A percentile compares a stretch with the other conserved stretches of the same genome.
These are phyloP conservation scores for Penicillium sp. DNA, from an alignment of 2,329 filamentous ascomycete genomes.

Conservation along the genomic window DNA sequence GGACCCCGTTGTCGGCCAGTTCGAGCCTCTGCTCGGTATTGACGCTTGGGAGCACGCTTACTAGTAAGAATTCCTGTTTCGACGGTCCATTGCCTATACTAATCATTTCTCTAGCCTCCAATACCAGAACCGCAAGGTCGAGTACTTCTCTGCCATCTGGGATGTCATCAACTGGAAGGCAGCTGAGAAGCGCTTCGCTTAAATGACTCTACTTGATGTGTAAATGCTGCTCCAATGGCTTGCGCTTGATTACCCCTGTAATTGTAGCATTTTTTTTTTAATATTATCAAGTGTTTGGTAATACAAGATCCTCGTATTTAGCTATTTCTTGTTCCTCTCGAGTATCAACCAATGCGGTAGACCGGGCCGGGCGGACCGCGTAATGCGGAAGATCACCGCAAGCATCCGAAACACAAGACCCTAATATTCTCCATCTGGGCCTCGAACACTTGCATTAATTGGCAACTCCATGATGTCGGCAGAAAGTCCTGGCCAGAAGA, in stretches of 20 bases:
- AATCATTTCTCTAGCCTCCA: conserved; percentile 58
- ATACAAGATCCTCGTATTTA: background rate
- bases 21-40: conserved; percentile 78
- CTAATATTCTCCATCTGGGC: conserved; percentile 1
- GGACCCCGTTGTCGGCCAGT: conserved; percentile 81
- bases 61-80: conserved; percentile 54
- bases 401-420: conserved; percentile 5
- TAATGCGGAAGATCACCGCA: conserved; percentile 3
- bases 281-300: conserved; percentile 2
- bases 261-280: conserved; percentile 19
- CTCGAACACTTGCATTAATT: background rate
- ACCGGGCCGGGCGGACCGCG: conserved; percentile 13
- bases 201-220: conserved; percentile 24
- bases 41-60: conserved; percentile 97
- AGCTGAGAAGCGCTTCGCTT: conserved; percentile 71
- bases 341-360: background rate
- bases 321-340: background rate
- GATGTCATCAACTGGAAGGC: conserved; percentile 95
- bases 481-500: conserved; percentile 32
- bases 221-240: conserved; percentile 9
- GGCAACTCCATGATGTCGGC: conserved; percentile 26
- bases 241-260: conserved; percentile 14
- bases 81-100: conserved; percentile 12
- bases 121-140: conserved; percentile 95
- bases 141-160: conserved; percentile 93